A percentile compares a stretch with the other conserved stretches of the same genome.
phyloP scores from a whole-genome alignment of 257 asterid genomes.

The Solanum lycopersicoides region DNA sequence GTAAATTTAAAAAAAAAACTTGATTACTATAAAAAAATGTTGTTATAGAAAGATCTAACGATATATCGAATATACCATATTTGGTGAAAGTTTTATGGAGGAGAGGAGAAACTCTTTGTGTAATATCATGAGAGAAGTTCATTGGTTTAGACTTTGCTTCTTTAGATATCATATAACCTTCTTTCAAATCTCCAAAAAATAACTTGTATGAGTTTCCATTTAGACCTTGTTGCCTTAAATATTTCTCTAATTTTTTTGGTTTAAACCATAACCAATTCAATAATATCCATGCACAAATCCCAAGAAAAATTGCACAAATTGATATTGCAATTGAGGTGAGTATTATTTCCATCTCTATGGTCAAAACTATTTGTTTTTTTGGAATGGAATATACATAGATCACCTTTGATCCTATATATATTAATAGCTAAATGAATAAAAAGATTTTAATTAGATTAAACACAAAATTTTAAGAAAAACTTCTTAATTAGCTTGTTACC shows the following conservation, averaged over 20 bases:
- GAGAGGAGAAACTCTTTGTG: conserved; percentile 10
- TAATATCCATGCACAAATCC: conserved; percentile 1
- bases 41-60: too few species aligned
- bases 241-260: conserved; percentile 19
- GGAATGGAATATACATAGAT: too few species aligned
- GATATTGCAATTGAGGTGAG: not conserved
- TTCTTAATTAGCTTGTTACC: not conserved
- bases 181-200: conserved; percentile 16
- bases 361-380: not conserved
- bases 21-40: too few species aligned
- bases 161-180: not conserved
- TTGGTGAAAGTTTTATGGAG: not conserved
- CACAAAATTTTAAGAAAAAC: too few species aligned
- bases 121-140: conserved; percentile 2
- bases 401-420: too few species aligned
- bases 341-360: not conserved
- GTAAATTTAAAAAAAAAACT: too few species aligned
- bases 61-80: conserved; percentile 1
- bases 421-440: too few species aligned
- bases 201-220: conserved; percentile 12
- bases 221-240: conserved; percentile 8
- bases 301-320: not conserved
- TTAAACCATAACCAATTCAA: conserved; percentile 14
- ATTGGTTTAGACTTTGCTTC: conserved; percentile 16
- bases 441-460: too few species aligned